A percentile compares a stretch with the other conserved stretches of the same genome.
phyloP scores from a whole-genome alignment of 305 asterid species.

The Fraxinus latifolia region DNA sequence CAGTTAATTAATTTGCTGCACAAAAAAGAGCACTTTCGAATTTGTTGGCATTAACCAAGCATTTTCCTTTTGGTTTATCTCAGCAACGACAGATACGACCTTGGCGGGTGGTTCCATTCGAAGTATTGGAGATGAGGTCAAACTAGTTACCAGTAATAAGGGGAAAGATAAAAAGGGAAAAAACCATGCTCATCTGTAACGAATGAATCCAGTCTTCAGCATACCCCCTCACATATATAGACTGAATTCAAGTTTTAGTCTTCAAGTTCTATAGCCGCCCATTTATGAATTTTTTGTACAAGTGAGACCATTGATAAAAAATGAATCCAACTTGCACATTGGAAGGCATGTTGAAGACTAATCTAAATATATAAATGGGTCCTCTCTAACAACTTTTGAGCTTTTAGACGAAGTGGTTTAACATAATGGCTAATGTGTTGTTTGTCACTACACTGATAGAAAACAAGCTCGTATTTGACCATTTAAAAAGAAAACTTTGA shows the following conservation, averaged over 20 bases:
- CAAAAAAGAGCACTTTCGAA: background rate
- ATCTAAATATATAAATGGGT: background rate
- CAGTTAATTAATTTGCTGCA: background rate
- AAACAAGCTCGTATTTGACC: background rate
- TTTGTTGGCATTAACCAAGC: background rate
- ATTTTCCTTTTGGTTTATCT: background rate
- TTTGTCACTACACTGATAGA: background rate
- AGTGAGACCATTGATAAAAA: background rate
- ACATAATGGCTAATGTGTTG: background rate
- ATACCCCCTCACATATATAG: background rate
- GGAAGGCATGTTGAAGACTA: background rate
- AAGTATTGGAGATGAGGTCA: background rate
- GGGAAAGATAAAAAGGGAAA: background rate
- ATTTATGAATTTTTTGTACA: background rate
- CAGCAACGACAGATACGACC: background rate
- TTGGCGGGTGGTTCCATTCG: background rate
- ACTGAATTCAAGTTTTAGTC: background rate
- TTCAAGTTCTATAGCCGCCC: background rate
- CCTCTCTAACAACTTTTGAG: background rate
- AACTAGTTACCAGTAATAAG: background rate
- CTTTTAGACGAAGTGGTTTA: background rate
- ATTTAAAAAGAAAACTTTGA: conserved; percentile 7
- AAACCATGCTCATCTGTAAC: background rate
- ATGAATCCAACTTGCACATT: background rate
- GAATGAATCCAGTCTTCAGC: background rate